A percentile compares a stretch with the other conserved stretches of the same genome.
phyloP scores from a whole-genome alignment of 768 basidiomycete genomes.

The Boletus insuetus region DNA sequence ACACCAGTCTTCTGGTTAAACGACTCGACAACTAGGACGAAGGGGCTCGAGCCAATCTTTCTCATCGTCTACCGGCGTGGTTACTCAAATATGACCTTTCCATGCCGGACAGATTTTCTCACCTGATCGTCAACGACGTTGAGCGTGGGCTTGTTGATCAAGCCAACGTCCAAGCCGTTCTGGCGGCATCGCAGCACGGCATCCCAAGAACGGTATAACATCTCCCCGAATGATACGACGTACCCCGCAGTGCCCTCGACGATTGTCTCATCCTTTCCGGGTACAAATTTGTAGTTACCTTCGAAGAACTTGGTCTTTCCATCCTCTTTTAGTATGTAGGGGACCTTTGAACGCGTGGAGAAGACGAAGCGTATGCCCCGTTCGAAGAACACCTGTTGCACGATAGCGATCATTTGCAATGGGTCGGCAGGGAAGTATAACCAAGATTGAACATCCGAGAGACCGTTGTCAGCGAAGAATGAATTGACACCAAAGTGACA shows the following conservation, averaged over 20 bases:
- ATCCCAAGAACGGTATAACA: constrained; percentile 81
- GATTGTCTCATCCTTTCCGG: constrained; percentile 84
- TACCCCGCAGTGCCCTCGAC: constrained; percentile 76
- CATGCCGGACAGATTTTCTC: constrained; percentile 9
- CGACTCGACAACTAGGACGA: constrained; percentile 84
- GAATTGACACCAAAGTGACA: constrained; percentile 78
- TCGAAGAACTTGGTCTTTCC: constrained; percentile 64
- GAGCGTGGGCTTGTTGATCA: constrained; percentile 84
- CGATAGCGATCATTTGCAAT: constrained; percentile 73
- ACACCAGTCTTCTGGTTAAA: constrained; percentile 88
- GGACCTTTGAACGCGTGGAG: constrained; percentile 87
- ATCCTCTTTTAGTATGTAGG: constrained; percentile 78
- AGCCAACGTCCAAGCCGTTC: constrained; percentile 73
- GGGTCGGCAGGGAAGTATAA: constrained; percentile 90
- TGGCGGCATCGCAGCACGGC: constrained; percentile 73
- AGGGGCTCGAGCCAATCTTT: constrained; percentile 71
- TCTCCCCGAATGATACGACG: constrained; percentile 84
- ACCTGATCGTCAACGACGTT: constrained; percentile 84
- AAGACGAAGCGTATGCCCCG: constrained; percentile 83
- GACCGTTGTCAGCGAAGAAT: constrained; percentile 86
- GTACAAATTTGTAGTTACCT: constrained; percentile 71
- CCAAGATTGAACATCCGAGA: constrained; percentile 72
- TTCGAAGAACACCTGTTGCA: constrained; percentile 79
- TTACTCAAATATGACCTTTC: not conserved
- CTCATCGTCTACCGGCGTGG: constrained; percentile 43